phyloP scores from a whole-genome alignment of 1,284 basidiomycete genomes.

The Boletellus deceptivus region DNA sequence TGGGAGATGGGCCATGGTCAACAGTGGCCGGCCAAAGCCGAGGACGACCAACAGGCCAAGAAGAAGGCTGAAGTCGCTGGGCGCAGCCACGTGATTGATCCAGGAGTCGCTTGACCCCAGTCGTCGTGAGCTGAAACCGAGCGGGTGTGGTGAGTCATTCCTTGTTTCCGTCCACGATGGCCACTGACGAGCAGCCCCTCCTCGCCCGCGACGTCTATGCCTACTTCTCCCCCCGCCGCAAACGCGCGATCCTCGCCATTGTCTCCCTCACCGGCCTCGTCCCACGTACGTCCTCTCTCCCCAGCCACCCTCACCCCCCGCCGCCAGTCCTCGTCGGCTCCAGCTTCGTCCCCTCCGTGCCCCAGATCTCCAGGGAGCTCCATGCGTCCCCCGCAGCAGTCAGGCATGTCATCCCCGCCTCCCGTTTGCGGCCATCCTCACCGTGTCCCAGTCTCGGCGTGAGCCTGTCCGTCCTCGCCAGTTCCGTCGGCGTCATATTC shows the following conservation, averaged over 20 bases:
- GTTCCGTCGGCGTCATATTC: slow-evolving; percentile 23
- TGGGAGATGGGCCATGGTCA: too few species aligned
- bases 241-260: slow-evolving; percentile 40
- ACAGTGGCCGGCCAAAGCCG: too few species aligned
- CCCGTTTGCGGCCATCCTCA: not conserved
- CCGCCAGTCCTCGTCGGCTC: slow-evolving; percentile 43
- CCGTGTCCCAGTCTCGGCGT: slow-evolving; percentile 22
- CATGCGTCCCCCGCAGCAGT: slow-evolving; percentile 37
- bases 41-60: too few species aligned
- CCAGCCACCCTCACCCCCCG: not conserved
- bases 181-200: slow-evolving; percentile 7
- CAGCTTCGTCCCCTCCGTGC: slow-evolving; percentile 48
- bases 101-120: too few species aligned
- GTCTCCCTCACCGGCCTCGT: slow-evolving; percentile 35
- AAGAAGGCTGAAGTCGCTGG: too few species aligned
- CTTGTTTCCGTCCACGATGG: not conserved
- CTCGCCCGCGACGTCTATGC: slow-evolving; percentile 35
- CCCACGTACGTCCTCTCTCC: slow-evolving; percentile 17
- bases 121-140: too few species aligned
- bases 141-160: too few species aligned
- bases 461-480: slow-evolving; percentile 28
- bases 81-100: too few species aligned
- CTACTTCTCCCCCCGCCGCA: slow-evolving; percentile 38
- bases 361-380: slow-evolving; percentile 43
- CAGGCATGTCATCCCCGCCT: slow-evolving; percentile 32